Evolutionary conservation across 2,329 filamentous ascomycete genomes (phyloP).

Genomic region (Hansfordia pulvinata): DNA sequence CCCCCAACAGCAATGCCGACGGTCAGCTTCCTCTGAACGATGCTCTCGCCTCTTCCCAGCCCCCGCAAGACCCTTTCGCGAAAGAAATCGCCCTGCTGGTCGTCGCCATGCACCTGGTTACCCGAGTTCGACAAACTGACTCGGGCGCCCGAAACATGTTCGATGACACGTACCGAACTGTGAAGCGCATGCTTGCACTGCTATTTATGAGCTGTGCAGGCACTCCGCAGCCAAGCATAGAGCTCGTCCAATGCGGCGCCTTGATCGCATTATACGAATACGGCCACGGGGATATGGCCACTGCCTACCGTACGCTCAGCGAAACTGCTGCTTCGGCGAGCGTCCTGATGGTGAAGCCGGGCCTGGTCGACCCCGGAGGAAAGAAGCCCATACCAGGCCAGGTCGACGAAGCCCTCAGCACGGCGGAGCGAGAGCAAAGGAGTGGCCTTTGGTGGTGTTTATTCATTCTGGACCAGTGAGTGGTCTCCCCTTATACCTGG

Average conservation of each 20-base stretch:
- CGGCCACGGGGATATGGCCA: slow-evolving; percentile 25
- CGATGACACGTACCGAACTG: slow-evolving; percentile 22
- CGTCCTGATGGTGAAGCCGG: slow-evolving; percentile 21
- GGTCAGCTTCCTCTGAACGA: slow-evolving; percentile 4
- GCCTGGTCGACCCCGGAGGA: slow-evolving; percentile 17
- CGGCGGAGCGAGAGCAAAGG: slow-evolving; percentile 21
- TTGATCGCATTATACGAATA: slow-evolving; percentile 29
- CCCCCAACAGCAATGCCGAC: slow-evolving; percentile 7
- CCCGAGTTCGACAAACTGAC: slow-evolving; percentile 22
- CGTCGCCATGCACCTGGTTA: slow-evolving; percentile 27
- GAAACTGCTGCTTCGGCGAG: slow-evolving; percentile 23
- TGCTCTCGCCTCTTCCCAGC: slow-evolving; percentile 3
- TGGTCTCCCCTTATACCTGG: slow-evolving; percentile 1
- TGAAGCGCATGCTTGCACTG: slow-evolving; percentile 22
- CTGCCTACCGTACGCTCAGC: slow-evolving; percentile 27
- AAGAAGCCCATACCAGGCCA: slow-evolving; percentile 13
- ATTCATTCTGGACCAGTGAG: slow-evolving; percentile 28
- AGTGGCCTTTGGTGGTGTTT: slow-evolving; percentile 28
- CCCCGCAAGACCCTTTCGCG: slow-evolving; percentile 6
- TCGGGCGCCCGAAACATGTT: slow-evolving; percentile 22
- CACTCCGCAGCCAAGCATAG: slow-evolving; percentile 17
- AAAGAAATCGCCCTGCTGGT: slow-evolving; percentile 23
- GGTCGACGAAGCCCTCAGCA: slow-evolving; percentile 10
- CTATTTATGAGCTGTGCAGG: slow-evolving; percentile 18
- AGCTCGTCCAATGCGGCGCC: slow-evolving; percentile 25